Percentiles rank a stretch among this genome's conserved stretches.
Conservation (phyloP, 257 asterid genomes). For the Echium plantagineum region DNA sequence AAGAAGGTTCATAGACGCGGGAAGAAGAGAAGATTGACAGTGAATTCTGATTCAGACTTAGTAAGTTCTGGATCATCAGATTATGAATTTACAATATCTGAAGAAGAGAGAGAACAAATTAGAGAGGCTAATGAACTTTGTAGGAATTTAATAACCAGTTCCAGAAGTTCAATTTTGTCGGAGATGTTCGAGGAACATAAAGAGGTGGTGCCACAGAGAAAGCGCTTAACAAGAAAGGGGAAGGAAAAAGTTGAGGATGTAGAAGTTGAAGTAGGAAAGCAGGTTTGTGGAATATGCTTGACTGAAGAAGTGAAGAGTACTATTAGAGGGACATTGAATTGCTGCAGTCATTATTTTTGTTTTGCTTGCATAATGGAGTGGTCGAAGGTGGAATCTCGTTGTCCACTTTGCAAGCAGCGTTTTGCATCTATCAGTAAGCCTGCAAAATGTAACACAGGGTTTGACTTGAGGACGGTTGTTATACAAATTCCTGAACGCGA, state of each 20-base stretch:
- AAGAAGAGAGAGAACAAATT: constrained; percentile 88
- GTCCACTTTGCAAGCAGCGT: constrained; percentile 89
- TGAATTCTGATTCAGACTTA: constrained; percentile 65
- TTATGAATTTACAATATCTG: constrained; percentile 62
- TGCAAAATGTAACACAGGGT: constrained; percentile 37
- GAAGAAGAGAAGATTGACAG: constrained; percentile 29
- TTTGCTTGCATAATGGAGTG: constrained; percentile 92
- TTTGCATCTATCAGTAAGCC: constrained; percentile 55
- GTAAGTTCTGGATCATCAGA: constrained; percentile 55
- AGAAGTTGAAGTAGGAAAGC: constrained; percentile 53
- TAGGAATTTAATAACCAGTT: constrained; percentile 21
- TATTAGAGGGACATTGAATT: constrained; percentile 56
- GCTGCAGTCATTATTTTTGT: constrained; percentile 87
- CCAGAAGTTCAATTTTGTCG: constrained; percentile 36
- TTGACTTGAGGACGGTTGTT: constrained; percentile 39
- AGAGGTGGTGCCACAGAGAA: constrained; percentile 24
- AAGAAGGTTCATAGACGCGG: constrained; percentile 23
- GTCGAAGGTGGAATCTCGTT: constrained; percentile 96
- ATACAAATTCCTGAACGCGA: constrained; percentile 75
- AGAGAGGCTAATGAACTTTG: constrained; percentile 57
- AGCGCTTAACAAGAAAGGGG: constrained; percentile 43
- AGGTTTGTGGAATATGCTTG: constrained; percentile 84
- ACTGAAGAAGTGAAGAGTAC: constrained; percentile 77
- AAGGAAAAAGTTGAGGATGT: constrained; percentile 51
- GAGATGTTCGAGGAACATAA: constrained; percentile 24